These are phyloP conservation scores for Xylaria longipes DNA, from an alignment of 495 filamentous ascomycete genomes.

Conservation along the genomic window DNA sequence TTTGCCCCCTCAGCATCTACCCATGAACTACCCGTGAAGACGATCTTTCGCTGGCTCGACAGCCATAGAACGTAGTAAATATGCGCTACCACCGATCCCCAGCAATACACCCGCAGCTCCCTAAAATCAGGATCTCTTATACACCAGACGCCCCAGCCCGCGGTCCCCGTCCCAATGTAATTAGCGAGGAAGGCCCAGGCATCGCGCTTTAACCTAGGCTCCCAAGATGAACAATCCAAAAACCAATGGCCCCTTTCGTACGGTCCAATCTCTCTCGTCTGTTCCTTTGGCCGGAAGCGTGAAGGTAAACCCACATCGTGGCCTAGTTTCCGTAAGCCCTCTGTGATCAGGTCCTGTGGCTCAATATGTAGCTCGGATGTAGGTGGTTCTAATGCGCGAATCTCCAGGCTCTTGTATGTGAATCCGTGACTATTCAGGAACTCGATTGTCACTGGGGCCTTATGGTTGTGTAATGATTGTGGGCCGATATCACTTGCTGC, in stretches of 20 bases:
- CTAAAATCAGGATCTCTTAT: conserved; percentile 43
- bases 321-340: conserved; percentile 59
- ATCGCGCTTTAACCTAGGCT: conserved; percentile 42
- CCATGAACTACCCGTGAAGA: conserved; percentile 63
- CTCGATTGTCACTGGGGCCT: conserved; percentile 23
- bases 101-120: conserved; percentile 65
- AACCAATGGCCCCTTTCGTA: conserved; percentile 76
- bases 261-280: conserved; percentile 56
- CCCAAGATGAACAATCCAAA: conserved; percentile 58
- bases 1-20: conserved; percentile 59
- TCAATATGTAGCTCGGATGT: conserved; percentile 30
- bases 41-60: conserved; percentile 63
- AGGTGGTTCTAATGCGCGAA: conserved; percentile 45
- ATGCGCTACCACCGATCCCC: conserved; percentile 67
- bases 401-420: conserved; percentile 43
- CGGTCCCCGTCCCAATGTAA: conserved; percentile 62
- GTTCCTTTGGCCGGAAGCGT: conserved; percentile 58
- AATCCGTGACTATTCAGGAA: conserved; percentile 35
- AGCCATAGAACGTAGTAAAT: conserved; percentile 71
- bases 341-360: conserved; percentile 54
- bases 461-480: conserved; percentile 17
- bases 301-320: conserved; percentile 54
- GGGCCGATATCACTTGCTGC: conserved; percentile 49
- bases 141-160: conserved; percentile 72
- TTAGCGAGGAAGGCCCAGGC: conserved; percentile 69